Base-by-base conservation (phyloP, 2,329 filamentous ascomycete species). In the Nothomitra cinnamomea region DNA sequence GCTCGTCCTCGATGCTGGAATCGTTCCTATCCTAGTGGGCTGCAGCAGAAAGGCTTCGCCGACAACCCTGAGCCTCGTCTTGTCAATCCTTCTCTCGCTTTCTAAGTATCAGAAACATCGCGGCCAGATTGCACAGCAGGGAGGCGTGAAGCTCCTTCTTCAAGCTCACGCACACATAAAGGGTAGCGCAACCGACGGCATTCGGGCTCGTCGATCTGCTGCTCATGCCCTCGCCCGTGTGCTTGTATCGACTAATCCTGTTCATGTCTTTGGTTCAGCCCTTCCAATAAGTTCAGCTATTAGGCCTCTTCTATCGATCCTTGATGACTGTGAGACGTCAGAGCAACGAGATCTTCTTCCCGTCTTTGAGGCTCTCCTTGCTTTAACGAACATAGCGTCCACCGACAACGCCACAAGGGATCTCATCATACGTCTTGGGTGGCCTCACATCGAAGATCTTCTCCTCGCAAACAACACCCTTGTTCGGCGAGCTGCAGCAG, bases 331-430 rank as follows among this genome's bases (percentile, higher is more conserved):
- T 51, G 65, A 69, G 5, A 67, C 63, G 22, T 69, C 70, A 55
- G 71, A 73, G 53, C 78, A 78, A 1, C 78, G 83, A 52, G 85
- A 95, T 65, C 77, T 96, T 13, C 76, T 98, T 0, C 88, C 92
- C 0, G 82, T 85, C 0, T 98, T 96, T 60, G 92, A 98, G 67
- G 77, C 84, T 0, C 76, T 98, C 7, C 83, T 96, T 65, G 90
- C 92, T 0, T 77, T 98, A 36, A 96, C 92, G 0, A 98, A 98
- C 61, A 77, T 98, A 6, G 92, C 90, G 0, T 94, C 87, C 0
- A 66, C 71, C 53, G 76, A 83, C 42, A 63, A 69, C 35, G 77
- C 80, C 4, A 75, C 78, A 4, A 77, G 82, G 45, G 72, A 76
- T 36, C 72, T 76, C 15, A 89, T 95, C 51, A 79, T 95, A 36